Evolutionary conservation across 2,329 filamentous ascomycete genomes (phyloP), one percentile per base, ranked within the genome.

Genomic region (Penicillium capsulatum): DNA sequence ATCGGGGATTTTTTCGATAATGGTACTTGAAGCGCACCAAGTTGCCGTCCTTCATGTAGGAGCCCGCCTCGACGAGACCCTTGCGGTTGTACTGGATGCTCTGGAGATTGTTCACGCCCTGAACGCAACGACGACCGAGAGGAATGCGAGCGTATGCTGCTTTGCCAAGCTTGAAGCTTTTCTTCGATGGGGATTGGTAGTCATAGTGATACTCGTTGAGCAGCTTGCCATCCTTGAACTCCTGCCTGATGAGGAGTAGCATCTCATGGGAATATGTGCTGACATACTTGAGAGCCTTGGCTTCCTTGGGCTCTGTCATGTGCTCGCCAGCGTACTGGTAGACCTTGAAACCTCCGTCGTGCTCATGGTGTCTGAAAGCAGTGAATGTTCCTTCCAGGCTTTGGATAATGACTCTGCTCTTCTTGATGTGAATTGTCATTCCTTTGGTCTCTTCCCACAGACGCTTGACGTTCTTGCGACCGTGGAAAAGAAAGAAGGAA

Each of bases 11-110:
- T 50, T 75, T 74, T 30, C 74, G 70, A 53, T 79, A 77, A 47
- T 72, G 68, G 39, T 74, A 75, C 43, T 72, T 72, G 65, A 77
- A 78, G 11, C 71, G 67, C 11, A 76, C 65, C 8, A 75, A 52
- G 40, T 75, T 77, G 2, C 66, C 68, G 42, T 76, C 69, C 40
- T 69, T 72, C 45, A 76, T 65, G 51, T 75, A 76, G 2, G 73
- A 77, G 8, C 75, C 75, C 7, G 68, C 70, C 34, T 73, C 66
- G 30, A 78, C 66, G 31, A 75, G 71, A 13, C 75, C 75, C 46
- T 72, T 72, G 34, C 63, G 57, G 47, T 78, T 75, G 51, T 76
- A 79, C 28, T 71, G 63, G 14, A 77, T 67, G 11, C 67, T 66
- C 44, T 76, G 64, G 15, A 69, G 64, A 20, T 68, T 55, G 34